Evolutionary conservation across 164 flowering plant genomes (phyloP).

Genomic region (Buxus sempervirens): DNA sequence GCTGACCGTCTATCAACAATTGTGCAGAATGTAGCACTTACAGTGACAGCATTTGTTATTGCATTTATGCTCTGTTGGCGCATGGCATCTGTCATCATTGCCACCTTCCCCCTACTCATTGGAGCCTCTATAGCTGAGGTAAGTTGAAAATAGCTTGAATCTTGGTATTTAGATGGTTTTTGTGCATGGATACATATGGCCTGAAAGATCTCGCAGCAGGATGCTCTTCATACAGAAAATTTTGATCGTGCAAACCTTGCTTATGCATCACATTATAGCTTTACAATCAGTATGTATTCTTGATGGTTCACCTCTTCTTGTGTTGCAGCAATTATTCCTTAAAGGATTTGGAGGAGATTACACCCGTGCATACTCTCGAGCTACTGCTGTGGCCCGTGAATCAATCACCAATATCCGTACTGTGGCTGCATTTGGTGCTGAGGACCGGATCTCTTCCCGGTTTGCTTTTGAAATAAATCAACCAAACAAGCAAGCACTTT

Average conservation of each 20-base stretch:
- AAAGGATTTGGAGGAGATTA: constrained; percentile 79
- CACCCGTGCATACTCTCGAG: constrained; percentile 41
- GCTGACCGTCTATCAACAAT: constrained; percentile 69
- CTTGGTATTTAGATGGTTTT: background rate
- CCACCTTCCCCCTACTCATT: constrained; percentile 65
- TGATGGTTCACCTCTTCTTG: background rate
- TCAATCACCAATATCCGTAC: constrained; percentile 71
- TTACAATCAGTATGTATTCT: background rate
- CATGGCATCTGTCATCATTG: constrained; percentile 51
- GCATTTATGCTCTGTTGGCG: constrained; percentile 71
- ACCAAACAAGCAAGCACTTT: constrained; percentile 46
- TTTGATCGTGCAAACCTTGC: background rate
- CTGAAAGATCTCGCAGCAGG: too few species aligned
- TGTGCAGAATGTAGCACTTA: constrained; percentile 66
- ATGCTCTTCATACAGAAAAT: too few species aligned
- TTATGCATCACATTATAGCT: background rate
- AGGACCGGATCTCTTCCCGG: constrained; percentile 41
- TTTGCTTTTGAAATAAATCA: constrained; percentile 41
- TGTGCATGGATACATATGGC: too few species aligned
- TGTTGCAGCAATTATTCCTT: constrained; percentile 64
- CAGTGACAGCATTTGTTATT: constrained; percentile 56
- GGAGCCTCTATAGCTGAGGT: constrained; percentile 70
- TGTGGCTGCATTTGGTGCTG: constrained; percentile 71
- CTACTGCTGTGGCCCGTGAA: constrained; percentile 69
- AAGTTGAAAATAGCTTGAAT: background rate